These are phyloP conservation scores for Calendula officinalis DNA, from an alignment of 129 eudicot species.

Conservation along the genomic window DNA sequence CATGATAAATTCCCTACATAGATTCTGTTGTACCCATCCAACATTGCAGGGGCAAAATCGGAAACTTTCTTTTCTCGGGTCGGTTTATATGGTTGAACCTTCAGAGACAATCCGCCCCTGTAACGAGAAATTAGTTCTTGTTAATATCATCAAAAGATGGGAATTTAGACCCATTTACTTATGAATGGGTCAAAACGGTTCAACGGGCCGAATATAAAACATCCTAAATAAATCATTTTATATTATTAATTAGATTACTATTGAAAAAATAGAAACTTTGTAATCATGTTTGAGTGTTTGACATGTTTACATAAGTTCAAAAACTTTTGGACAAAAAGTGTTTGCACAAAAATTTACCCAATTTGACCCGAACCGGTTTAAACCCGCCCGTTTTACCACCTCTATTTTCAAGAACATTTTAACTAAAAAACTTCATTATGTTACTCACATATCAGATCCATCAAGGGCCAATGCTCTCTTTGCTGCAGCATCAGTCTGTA, in stretches of 20 bases:
- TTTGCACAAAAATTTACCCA: not conserved
- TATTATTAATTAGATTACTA: not conserved
- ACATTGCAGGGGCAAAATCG: slow-evolving; percentile 71
- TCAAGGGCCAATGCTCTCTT: slow-evolving; percentile 87
- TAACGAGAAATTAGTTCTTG: slow-evolving; percentile 14
- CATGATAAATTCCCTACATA: slow-evolving; percentile 90
- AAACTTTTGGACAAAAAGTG: not conserved
- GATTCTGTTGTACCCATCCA: slow-evolving; percentile 87
- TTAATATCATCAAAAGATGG: not conserved
- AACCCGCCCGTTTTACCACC: not conserved
- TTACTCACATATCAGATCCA: slow-evolving; percentile 93
- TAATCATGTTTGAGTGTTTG: not conserved
- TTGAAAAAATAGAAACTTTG: not conserved
- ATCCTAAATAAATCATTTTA: not conserved
- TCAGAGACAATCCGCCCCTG: slow-evolving; percentile 92
- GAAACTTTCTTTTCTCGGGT: slow-evolving; percentile 50
- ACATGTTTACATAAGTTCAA: not conserved
- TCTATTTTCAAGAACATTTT: not conserved
- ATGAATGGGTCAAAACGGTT: not conserved
- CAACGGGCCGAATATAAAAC: not conserved
- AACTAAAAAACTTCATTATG: not conserved
- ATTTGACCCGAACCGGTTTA: not conserved
- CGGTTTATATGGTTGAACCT: slow-evolving; percentile 79
- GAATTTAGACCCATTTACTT: too few species aligned
- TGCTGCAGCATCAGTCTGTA: slow-evolving; percentile 94